Evolutionary conservation across 2,329 filamentous ascomycete species (phyloP).

Genomic region (Akanthomyces uredinophilus): DNA sequence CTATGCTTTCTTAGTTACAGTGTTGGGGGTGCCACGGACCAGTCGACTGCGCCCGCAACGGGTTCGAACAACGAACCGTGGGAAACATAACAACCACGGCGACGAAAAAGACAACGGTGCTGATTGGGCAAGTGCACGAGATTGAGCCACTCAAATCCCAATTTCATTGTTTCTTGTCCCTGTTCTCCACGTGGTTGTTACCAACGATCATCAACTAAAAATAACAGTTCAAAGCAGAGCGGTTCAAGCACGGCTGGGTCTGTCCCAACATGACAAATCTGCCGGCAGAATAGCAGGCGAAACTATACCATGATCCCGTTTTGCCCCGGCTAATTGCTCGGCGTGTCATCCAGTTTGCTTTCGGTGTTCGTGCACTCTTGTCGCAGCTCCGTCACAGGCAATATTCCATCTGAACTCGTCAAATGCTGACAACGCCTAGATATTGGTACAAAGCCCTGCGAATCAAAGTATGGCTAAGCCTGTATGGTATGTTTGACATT

Average conservation of each 20-base stretch:
- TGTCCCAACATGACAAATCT: background rate
- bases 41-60: slow-evolving; percentile 14
- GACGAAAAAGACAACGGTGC: background rate
- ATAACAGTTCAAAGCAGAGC: slow-evolving; percentile 9
- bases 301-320: background rate
- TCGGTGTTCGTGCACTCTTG: slow-evolving; percentile 3
- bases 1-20: slow-evolving; percentile 7
- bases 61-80: slow-evolving; percentile 8
- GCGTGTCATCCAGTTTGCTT: slow-evolving; percentile 10
- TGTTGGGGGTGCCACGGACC: slow-evolving; percentile 13
- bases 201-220: slow-evolving; percentile 5
- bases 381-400: background rate
- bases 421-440: background rate
- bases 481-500: background rate
- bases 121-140: slow-evolving; percentile 2
- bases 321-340: background rate
- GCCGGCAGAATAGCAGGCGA: background rate
- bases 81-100: slow-evolving; percentile 2
- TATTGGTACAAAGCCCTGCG: background rate
- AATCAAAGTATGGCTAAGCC: background rate
- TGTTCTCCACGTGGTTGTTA: slow-evolving; percentile 9
- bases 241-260: background rate
- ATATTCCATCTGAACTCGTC: background rate
- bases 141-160: slow-evolving; percentile 4
- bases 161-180: slow-evolving; percentile 10